Evolutionary conservation across 495 filamentous ascomycete species (phyloP).

Genomic region (Tricharina praecox): DNA sequence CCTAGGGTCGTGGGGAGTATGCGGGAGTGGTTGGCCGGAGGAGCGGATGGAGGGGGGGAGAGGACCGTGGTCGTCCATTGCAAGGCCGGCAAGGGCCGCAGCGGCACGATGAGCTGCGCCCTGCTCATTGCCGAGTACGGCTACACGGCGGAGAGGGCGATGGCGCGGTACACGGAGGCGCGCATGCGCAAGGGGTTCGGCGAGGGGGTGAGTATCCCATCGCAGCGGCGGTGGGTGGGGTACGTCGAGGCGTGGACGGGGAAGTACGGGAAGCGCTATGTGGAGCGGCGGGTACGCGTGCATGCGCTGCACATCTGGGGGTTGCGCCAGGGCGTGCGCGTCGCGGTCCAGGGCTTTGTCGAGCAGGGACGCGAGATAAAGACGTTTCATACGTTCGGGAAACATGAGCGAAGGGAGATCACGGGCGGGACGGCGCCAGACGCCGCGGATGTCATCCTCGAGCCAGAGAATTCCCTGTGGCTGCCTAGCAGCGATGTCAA

Average conservation of each 20-base stretch:
- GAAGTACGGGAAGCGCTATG: slow-evolving; percentile 47
- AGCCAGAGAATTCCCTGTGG: slow-evolving; percentile 42
- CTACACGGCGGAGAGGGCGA: slow-evolving; percentile 62
- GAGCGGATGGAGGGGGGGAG: slow-evolving; percentile 10
- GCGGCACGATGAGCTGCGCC: slow-evolving; percentile 70
- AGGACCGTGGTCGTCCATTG: slow-evolving; percentile 83
- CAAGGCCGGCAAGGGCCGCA: slow-evolving; percentile 89
- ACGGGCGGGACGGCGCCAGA: slow-evolving; percentile 37
- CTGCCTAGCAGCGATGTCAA: slow-evolving; percentile 73
- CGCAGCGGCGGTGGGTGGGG: slow-evolving; percentile 71
- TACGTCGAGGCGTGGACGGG: slow-evolving; percentile 82
- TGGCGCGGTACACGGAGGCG: slow-evolving; percentile 66
- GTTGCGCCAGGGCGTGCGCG: slow-evolving; percentile 69
- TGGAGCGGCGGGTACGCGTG: slow-evolving; percentile 70
- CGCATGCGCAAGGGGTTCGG: slow-evolving; percentile 83
- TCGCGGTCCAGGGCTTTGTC: slow-evolving; percentile 67
- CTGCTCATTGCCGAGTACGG: slow-evolving; percentile 84
- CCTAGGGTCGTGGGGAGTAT: slow-evolving; percentile 79
- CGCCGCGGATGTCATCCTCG: slow-evolving; percentile 48
- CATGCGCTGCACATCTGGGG: slow-evolving; percentile 84
- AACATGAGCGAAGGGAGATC: slow-evolving; percentile 55
- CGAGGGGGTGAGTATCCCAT: slow-evolving; percentile 78
- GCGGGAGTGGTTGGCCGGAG: slow-evolving; percentile 38
- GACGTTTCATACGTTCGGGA: slow-evolving; percentile 62
- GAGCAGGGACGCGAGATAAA: slow-evolving; percentile 78